Base-by-base conservation (phyloP, 169 alveolate species). In the Besnoitia besnoiti region DNA sequence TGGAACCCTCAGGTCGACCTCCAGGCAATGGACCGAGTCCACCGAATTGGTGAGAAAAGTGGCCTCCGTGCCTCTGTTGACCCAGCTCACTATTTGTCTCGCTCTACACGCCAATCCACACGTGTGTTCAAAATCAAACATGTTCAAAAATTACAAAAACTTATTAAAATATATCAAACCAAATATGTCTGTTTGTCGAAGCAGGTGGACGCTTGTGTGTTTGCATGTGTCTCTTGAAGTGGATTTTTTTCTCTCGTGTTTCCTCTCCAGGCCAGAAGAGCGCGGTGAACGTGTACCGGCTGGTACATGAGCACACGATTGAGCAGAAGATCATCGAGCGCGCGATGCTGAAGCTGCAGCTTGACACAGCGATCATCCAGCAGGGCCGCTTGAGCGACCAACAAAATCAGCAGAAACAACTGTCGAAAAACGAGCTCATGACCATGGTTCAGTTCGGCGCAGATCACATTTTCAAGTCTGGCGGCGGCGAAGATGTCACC, bases 301-400 rank as follows among this genome's bases (percentile, higher is more conserved):
- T 99, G 90, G 97, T 98, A 46, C 98, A 99, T 67, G 99, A 98
- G 91, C 97, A 98, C 95, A 98, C 99, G 0, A 97, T 99, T n/a
- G 99, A 99, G 95, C 99, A 99, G 94, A 99, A 98, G 94, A 98
- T 99, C 80, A 97, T 99, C 42, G 99, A 99, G 94, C 96, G 99
- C 85, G 99, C 99, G 61, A 98, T 99, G 33, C 96, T 98, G 90
- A 99, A 98, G 94, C 96, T 99, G 85, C 99, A 98, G 95, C 96
- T 99, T 89, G 99, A 99, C 93, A 96, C 99, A n/a, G 98, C 99
- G 44, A 98, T 99, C 76, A 98, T 98, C 33, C 98, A 98, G 93
- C 98, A 98, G 89, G 99, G 99, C 21, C 97, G 99, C 90, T 93
- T 98, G 91, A 95, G 89, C 85, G 95, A 76, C 76, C 95, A 92